Percentiles rank a stretch among this genome's conserved stretches.
Conservation (phyloP, 345 rosid genomes). For the Theobroma cacao region DNA sequence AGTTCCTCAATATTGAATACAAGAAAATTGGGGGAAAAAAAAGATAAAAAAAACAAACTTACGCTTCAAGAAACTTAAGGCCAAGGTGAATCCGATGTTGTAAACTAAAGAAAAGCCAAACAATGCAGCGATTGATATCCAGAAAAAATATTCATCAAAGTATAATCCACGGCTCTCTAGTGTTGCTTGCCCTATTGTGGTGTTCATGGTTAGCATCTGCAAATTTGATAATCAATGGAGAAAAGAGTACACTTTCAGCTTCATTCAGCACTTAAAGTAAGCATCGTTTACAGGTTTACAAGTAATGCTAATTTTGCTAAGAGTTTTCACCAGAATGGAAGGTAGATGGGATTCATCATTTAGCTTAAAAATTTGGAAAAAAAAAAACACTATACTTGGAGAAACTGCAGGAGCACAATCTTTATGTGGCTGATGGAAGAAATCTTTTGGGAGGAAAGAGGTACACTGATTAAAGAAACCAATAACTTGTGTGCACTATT, state of each 20-base stretch:
- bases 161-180: constrained; percentile 63
- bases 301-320: too few relatives aligned
- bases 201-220: constrained; percentile 39
- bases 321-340: too few relatives aligned
- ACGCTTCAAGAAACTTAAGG: constrained; percentile 70
- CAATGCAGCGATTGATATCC: constrained; percentile 68
- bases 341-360: too few relatives aligned
- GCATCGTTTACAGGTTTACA: too few relatives aligned
- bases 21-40: neutral
- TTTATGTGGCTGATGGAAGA: too few relatives aligned
- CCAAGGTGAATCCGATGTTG: constrained; percentile 62
- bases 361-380: too few relatives aligned
- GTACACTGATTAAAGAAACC: neutral
- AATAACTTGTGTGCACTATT: neutral
- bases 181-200: constrained; percentile 41
- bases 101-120: constrained; percentile 53
- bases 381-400: too few relatives aligned
- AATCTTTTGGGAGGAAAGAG: neutral
- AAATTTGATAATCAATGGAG: neutral
- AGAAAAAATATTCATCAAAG: constrained; percentile 46
- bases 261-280: neutral
- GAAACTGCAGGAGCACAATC: too few relatives aligned
- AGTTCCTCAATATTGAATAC: neutral
- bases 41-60: constrained; percentile 19
- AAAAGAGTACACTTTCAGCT: neutral